These are phyloP conservation scores for Pythium sp. DNA, from an alignment of 352 stramenopile species.

Conservation along the genomic window DNA sequence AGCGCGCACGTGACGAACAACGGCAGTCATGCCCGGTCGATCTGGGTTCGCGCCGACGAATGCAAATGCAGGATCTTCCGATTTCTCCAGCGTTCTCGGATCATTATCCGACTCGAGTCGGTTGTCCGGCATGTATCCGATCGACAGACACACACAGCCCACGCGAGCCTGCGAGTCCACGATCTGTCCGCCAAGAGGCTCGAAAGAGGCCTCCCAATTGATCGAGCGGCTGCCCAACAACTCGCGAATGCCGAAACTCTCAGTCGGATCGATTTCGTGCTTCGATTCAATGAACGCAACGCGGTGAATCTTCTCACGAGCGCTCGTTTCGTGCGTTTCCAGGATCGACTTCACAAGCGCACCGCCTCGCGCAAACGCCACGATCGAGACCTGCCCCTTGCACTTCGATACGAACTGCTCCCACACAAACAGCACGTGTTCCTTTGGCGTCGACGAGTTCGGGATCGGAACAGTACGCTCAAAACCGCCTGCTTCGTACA, in stretches of 20 bases:
- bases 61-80: conserved; percentile 77
- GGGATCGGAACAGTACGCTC: conserved; percentile 84
- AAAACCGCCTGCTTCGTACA: conserved; percentile 86
- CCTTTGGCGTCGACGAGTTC: conserved; percentile 78
- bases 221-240: conserved; percentile 83
- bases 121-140: conserved; percentile 71
- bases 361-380: conserved; percentile 79
- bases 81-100: conserved; percentile 72
- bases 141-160: conserved; percentile 83
- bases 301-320: conserved; percentile 77
- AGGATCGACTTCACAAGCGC: conserved; percentile 83
- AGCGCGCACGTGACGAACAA: conserved; percentile 74
- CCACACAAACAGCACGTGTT: conserved; percentile 89
- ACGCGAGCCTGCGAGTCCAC: conserved; percentile 84
- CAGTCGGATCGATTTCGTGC: conserved; percentile 81
- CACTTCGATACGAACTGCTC: conserved; percentile 78
- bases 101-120: conserved; percentile 55
- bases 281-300: conserved; percentile 87
- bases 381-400: conserved; percentile 82
- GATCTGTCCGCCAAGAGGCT: conserved; percentile 81
- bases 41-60: conserved; percentile 79
- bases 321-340: conserved; percentile 69
- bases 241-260: conserved; percentile 74
- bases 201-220: conserved; percentile 86
- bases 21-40: conserved; percentile 80